These are phyloP conservation scores for Penicillium robsamsonii DNA, from an alignment of 495 filamentous ascomycete genomes.

Conservation along the genomic window DNA sequence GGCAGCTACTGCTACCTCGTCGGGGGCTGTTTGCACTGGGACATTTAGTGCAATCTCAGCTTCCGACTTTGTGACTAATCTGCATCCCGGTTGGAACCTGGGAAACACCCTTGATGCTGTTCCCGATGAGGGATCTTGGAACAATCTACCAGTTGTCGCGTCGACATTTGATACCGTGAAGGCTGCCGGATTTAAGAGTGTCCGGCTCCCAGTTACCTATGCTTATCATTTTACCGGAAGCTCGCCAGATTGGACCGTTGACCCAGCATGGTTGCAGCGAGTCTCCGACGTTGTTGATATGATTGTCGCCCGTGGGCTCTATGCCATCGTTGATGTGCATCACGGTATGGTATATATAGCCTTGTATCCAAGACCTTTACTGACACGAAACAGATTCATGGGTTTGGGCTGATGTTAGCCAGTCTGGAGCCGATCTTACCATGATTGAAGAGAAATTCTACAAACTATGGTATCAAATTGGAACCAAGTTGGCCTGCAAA, in stretches of 20 bases:
- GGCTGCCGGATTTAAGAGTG: slow-evolving; percentile 55
- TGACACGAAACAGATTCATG: slow-evolving; percentile 42
- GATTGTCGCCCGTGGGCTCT: slow-evolving; percentile 50
- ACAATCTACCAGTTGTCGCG: slow-evolving; percentile 48
- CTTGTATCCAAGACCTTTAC: background rate
- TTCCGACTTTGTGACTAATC: slow-evolving; percentile 29
- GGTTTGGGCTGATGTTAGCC: slow-evolving; percentile 58
- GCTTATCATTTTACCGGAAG: slow-evolving; percentile 52
- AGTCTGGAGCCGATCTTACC: slow-evolving; percentile 45
- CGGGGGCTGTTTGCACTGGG: slow-evolving; percentile 28
- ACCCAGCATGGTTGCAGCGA: slow-evolving; percentile 56
- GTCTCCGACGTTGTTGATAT: slow-evolving; percentile 59
- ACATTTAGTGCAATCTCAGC: slow-evolving; percentile 40
- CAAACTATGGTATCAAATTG: slow-evolving; percentile 59
- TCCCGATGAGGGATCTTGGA: slow-evolving; percentile 59
- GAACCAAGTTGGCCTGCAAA: slow-evolving; percentile 53
- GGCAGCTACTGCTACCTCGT: slow-evolving; percentile 10
- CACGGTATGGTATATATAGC: slow-evolving; percentile 36
- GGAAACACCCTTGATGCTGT: slow-evolving; percentile 58
- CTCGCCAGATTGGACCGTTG: slow-evolving; percentile 54
- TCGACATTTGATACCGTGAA: slow-evolving; percentile 53
- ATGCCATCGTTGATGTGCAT: slow-evolving; percentile 58
- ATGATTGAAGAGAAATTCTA: slow-evolving; percentile 57
- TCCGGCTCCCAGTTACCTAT: slow-evolving; percentile 62
- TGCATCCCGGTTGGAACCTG: slow-evolving; percentile 47